Evolutionary conservation across 2,329 filamentous ascomycete species (phyloP).

Genomic region (Periconia sp.): DNA sequence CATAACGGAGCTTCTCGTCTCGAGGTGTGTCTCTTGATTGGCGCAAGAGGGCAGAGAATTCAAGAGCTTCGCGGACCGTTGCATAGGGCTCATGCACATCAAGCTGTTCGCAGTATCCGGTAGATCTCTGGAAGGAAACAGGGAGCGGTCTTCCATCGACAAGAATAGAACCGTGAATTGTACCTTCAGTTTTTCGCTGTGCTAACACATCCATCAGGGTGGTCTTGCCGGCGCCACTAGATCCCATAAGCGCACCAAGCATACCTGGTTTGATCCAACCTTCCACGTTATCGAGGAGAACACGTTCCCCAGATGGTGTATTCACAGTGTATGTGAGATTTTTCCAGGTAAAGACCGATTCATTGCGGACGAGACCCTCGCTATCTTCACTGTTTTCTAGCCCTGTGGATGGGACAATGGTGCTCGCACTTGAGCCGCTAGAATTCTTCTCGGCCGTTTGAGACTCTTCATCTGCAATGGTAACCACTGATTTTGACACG

Average conservation of each 20-base stretch:
- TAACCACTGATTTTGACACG: not conserved
- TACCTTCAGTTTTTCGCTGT: conserved; percentile 73
- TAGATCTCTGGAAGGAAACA: conserved; percentile 80
- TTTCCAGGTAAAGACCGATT: conserved; percentile 67
- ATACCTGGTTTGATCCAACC: conserved; percentile 59
- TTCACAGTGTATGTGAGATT: conserved; percentile 60
- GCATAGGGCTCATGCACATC: conserved; percentile 60
- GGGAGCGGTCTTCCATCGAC: conserved; percentile 64
- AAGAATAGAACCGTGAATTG: conserved; percentile 78
- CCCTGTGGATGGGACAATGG: not conserved
- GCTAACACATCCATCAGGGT: conserved; percentile 37
- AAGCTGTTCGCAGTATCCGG: conserved; percentile 54
- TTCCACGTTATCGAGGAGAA: conserved; percentile 54
- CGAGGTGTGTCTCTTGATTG: conserved; percentile 56
- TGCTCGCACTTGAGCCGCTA: not conserved
- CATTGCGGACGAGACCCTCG: not conserved
- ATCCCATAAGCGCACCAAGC: conserved; percentile 46
- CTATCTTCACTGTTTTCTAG: not conserved
- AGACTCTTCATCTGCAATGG: not conserved
- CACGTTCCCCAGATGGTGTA: conserved; percentile 27
- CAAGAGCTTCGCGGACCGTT: conserved; percentile 62
- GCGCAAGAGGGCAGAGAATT: conserved; percentile 61
- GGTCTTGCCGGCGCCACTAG: conserved; percentile 38
- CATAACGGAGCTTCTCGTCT: conserved; percentile 60
- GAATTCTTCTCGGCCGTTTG: not conserved